Conservation (phyloP, 163 green algal genomes). For the Scenedesmus sp. region DNA sequence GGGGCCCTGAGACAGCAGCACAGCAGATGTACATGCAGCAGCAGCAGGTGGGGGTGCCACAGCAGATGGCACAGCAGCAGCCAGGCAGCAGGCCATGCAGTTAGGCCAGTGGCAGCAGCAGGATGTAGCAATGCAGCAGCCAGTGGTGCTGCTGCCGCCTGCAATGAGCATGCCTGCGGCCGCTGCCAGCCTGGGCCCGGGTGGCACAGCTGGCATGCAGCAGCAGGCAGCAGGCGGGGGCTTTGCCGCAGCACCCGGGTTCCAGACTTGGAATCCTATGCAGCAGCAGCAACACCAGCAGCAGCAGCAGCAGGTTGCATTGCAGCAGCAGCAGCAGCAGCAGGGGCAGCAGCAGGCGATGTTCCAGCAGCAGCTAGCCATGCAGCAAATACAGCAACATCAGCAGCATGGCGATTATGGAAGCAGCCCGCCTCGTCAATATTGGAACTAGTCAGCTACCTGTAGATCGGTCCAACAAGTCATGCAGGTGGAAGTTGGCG, state of each 20-base stretch:
- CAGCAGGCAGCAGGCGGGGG: neutral
- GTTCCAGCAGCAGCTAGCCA: constrained; percentile 13
- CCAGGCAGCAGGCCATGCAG: neutral
- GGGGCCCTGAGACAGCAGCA: neutral
- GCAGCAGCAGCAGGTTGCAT: neutral
- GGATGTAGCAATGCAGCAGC: constrained; percentile 4
- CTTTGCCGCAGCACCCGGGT: neutral
- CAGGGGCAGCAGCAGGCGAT: constrained; percentile 8
- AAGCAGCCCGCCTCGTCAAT: neutral
- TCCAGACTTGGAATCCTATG: neutral
- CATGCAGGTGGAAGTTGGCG: neutral
- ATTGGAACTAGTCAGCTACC: neutral
- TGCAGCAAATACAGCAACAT: neutral
- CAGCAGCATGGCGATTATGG: neutral
- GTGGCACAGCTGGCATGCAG: neutral
- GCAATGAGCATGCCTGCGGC: neutral
- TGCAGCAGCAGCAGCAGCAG: constrained; percentile 17
- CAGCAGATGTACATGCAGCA: neutral
- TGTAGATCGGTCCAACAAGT: neutral
- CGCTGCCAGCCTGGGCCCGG: neutral
- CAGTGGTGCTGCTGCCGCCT: neutral
- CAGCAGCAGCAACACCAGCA: constrained; percentile 25
- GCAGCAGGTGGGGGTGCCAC: neutral
- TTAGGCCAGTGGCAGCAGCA: neutral
- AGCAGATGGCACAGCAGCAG: constrained; percentile 19